Base-by-base conservation (phyloP, 2,329 filamentous ascomycete genomes). In the Pseudocercospora crystallina region DNA sequence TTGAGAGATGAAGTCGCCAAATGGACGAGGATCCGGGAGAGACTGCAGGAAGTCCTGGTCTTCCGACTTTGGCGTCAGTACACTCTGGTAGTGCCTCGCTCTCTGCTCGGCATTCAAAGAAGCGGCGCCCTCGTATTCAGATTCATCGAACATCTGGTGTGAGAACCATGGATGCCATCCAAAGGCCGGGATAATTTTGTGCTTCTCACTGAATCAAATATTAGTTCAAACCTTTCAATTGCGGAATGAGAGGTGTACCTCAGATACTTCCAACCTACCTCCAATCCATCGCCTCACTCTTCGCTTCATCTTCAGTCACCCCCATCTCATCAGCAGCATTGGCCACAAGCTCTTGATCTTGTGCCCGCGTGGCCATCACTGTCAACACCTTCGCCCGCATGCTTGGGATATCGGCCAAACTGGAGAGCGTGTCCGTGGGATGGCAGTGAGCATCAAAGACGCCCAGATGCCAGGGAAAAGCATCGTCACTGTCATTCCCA, bases 111-210 rank as follows among this genome's bases (percentile, higher is more conserved):
- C 71, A 3, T 68, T 62, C 8, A 77, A 66, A 12, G 43, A 46
- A 5, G 59, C 61, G 29, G 61, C 57, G 14, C 59, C 58, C n/a
- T 57, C 59, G 62, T 69, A 65, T 8, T 67, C 62, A 10, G 47
- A 54, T 46, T 89, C 83, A 62, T 85, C 80, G 64, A 84, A 89
- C 61, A 94, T 78, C 58, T 89, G 84, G 67, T 92, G 77, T 1
- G 87, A 86, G 69, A 91, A 92, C 89, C 89, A 94, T 1, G 89
- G 89, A 66, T 94, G 89, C 87, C 88, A 91, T 14, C 89, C 89
- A 70, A 91, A 92, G n/a, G 84, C 83, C 0, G 89, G 86, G 3
- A 92, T 61, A 20, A 85, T 69, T 50, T 73, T 76, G 54, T 74
- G 71, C 37, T 71, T 57, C 43, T 63, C 53, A 14, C 53, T 58